phyloP scores from a whole-genome alignment of 352 stramenopile species.

The Globisporangium uncinulatum region DNA sequence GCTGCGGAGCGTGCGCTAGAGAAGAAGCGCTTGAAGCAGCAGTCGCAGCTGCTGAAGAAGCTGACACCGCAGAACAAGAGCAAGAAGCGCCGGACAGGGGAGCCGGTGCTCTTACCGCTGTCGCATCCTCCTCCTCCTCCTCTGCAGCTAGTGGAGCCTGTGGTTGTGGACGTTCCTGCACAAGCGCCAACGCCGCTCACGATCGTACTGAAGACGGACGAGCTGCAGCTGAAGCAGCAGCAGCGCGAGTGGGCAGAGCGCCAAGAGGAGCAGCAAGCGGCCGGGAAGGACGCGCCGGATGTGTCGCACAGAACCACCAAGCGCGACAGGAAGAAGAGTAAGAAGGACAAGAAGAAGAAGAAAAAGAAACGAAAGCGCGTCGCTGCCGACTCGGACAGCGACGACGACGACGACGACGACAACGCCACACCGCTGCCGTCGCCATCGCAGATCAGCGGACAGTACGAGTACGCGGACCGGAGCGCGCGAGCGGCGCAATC shows the following conservation, averaged over 20 bases:
- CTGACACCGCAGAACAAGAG: constrained; percentile 19
- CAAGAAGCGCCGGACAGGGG: constrained; percentile 35
- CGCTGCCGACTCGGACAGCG: constrained; percentile 41
- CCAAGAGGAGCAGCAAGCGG: not conserved
- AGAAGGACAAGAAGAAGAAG: constrained; percentile 57
- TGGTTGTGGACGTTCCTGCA: not conserved
- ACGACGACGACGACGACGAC: constrained; percentile 32
- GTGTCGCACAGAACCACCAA: constrained; percentile 2
- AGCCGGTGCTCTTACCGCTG: not conserved
- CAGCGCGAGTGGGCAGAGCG: not conserved
- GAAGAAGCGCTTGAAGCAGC: constrained; percentile 44
- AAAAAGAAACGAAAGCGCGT: constrained; percentile 35
- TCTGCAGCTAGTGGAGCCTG: not conserved
- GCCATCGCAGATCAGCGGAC: constrained; percentile 32
- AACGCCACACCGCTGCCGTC: constrained; percentile 33
- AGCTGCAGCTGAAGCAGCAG: not conserved
- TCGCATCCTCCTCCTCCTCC: no score
- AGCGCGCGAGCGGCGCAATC: not conserved
- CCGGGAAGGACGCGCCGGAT: not conserved
- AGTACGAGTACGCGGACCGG: constrained; percentile 37
- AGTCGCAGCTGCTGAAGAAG: constrained; percentile 52
- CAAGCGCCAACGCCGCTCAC: not conserved
- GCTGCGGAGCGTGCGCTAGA: constrained; percentile 15
- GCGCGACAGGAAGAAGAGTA: constrained; percentile 25
- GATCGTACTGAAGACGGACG: constrained; percentile 10